Conservation (phyloP, 2,329 filamentous ascomycete species). For the Paecilomyces formosus region DNA sequence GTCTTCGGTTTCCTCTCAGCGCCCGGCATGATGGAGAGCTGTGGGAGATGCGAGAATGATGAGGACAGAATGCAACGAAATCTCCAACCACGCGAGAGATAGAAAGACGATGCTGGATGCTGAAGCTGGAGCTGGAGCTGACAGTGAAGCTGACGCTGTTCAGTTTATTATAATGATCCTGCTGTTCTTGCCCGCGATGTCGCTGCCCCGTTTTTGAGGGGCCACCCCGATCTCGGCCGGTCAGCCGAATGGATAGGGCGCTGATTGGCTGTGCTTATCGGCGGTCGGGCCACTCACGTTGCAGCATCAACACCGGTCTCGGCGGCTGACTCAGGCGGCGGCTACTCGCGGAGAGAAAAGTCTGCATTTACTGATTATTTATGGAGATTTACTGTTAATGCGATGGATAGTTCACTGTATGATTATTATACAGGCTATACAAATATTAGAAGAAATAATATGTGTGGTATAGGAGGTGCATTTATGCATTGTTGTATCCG, state of each 20-base stretch:
- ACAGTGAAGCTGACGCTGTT: too few species aligned
- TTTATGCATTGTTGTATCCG: too few species aligned
- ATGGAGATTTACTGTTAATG: neutral
- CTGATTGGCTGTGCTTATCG: conserved; percentile 17
- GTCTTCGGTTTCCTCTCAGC: conserved; percentile 67
- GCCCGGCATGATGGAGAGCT: conserved; percentile 61
- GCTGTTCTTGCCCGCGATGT: conserved; percentile 20
- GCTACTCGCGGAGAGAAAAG: neutral
- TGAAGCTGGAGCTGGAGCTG: too few species aligned
- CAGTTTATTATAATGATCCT: too few species aligned
- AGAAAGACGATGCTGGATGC: neutral
- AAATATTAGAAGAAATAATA: neutral
- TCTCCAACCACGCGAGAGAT: neutral
- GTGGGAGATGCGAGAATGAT: neutral
- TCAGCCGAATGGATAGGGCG: conserved; percentile 21
- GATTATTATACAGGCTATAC: neutral
- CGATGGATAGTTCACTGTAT: neutral
- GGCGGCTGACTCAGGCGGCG: neutral
- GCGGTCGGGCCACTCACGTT: neutral
- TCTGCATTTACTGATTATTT: too few species aligned
- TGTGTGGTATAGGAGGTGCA: neutral
- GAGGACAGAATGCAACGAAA: neutral
- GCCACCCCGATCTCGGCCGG: conserved; percentile 28
- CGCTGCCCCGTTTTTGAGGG: conserved; percentile 24
- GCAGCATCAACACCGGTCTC: neutral